These are phyloP conservation scores for Sarocladium brachiariae DNA, from an alignment of 2,329 filamentous ascomycete species.

Conservation along the genomic window DNA sequence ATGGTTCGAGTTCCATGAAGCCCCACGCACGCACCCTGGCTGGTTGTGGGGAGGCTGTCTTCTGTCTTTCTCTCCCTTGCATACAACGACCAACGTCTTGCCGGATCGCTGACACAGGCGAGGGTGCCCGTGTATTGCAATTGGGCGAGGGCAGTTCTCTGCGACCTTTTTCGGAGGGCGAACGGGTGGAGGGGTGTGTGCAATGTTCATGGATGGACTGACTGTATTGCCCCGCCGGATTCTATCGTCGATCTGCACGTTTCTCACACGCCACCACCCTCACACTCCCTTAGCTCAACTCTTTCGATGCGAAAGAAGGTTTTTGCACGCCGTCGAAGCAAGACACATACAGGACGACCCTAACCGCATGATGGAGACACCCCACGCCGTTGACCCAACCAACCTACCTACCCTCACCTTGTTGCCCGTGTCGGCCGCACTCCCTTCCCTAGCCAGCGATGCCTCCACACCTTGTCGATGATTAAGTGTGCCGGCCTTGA, in stretches of 20 bases:
- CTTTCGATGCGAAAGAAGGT: background rate
- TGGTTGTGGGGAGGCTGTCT: no score
- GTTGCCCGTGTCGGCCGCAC: conserved; percentile 6
- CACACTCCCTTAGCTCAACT: no score
- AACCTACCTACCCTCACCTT: background rate
- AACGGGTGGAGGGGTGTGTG: background rate
- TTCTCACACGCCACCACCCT: no score
- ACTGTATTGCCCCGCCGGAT: background rate
- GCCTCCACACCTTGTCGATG: conserved; percentile 7
- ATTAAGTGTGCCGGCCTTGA: background rate
- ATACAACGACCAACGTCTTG: background rate
- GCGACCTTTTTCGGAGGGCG: background rate
- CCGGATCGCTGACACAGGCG: background rate
- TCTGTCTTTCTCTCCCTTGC: conserved; percentile 1
- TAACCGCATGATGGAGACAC: background rate
- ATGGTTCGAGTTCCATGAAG: no score
- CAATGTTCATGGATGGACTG: background rate
- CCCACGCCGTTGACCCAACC: background rate
- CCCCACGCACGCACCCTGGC: conserved; percentile 8
- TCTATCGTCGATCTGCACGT: no score
- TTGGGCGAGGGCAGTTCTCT: background rate
- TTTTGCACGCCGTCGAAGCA: background rate
- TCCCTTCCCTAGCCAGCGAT: conserved; percentile 1
- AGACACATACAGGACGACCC: background rate
- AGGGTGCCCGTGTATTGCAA: conserved; percentile 9